A percentile compares a stretch with the other conserved stretches of the same genome.
phyloP scores from a whole-genome alignment of 1,139 yeast species.

The Hemisphaericaspora xylanilytica region DNA sequence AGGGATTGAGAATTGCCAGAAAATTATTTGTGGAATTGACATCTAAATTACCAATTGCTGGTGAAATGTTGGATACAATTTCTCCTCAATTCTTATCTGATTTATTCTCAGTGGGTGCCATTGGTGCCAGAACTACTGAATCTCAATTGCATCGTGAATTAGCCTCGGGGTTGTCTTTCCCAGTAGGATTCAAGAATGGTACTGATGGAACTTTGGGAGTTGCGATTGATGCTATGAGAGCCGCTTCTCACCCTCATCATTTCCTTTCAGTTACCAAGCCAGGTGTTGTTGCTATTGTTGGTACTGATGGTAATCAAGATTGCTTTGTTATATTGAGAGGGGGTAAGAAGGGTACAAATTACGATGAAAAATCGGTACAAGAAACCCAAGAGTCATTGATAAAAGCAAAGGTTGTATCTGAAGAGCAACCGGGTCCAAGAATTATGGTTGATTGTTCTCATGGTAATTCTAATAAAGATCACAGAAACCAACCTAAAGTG shows the following conservation, averaged over 20 bases:
- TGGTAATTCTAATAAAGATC: conserved; percentile 93
- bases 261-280: conserved; percentile 97
- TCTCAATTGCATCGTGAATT: conserved; percentile 96
- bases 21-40: conserved; percentile 84
- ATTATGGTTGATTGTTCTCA: conserved; percentile 97
- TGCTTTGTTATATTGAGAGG: conserved; percentile 92
- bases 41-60: conserved; percentile 80
- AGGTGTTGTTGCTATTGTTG: conserved; percentile 93
- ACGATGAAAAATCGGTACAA: conserved; percentile 73
- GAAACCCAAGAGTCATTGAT: conserved; percentile 60
- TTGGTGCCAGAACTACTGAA: conserved; percentile 98
- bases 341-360: conserved; percentile 91
- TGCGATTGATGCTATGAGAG: conserved; percentile 90
- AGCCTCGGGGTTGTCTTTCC: conserved; percentile 96
- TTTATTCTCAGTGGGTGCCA: conserved; percentile 90
- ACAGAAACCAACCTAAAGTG: conserved; percentile 91
- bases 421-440: conserved; percentile 35
- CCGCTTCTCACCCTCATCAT: conserved; percentile 91
- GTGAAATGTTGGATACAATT: conserved; percentile 97
- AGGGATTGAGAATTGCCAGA: conserved; percentile 87
- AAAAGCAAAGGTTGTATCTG: conserved; percentile 30
- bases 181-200: conserved; percentile 97
- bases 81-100: conserved; percentile 97
- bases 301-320: conserved; percentile 90
- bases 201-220: conserved; percentile 94